phyloP scores from a whole-genome alignment of 305 asterid genomes.

The Fraxinus angustifolia region DNA sequence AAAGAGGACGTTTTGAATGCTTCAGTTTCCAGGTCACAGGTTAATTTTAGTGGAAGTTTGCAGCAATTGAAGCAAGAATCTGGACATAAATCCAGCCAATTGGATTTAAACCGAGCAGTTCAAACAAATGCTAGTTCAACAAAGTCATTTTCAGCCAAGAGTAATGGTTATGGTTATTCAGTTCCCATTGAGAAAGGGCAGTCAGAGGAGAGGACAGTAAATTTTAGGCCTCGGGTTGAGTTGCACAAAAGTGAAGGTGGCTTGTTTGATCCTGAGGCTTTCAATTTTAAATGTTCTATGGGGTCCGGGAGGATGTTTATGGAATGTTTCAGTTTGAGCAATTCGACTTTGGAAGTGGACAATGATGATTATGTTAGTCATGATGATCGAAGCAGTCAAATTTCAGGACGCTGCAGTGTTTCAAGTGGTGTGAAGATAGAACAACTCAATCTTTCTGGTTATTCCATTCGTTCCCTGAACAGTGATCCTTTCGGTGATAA shows the following conservation, averaged over 20 bases:
- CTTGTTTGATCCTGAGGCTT: conserved; percentile 53
- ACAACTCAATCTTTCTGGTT: conserved; percentile 24
- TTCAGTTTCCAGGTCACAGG: conserved; percentile 28
- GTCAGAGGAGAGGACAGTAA: conserved; percentile 30
- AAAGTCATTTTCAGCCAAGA: conserved; percentile 34
- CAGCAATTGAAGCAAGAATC: conserved; percentile 28
- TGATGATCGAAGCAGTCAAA: conserved; percentile 60
- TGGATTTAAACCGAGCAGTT: conserved; percentile 16
- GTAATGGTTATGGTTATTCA: conserved; percentile 27
- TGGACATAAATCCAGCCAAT: conserved; percentile 30
- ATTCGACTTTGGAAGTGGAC: conserved; percentile 55
- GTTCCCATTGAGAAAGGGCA: conserved; percentile 25
- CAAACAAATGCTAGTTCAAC: conserved; percentile 18
- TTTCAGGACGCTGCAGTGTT: conserved; percentile 51
- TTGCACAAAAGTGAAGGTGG: conserved; percentile 44
- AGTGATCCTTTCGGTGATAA: conserved; percentile 27
- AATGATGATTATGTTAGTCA: conserved; percentile 31
- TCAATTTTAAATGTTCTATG: conserved; percentile 63
- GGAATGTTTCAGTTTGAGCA: conserved; percentile 72
- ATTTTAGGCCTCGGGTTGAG: conserved; percentile 26
- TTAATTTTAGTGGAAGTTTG: conserved; percentile 31
- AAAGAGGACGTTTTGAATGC: conserved; percentile 24
- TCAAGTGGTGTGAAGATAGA: conserved; percentile 41
- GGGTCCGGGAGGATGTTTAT: conserved; percentile 70
- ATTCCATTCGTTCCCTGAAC: conserved; percentile 27